Base-by-base conservation (phyloP, 371 early-diverging fungal species). In the Saksenaea oblongispora region DNA sequence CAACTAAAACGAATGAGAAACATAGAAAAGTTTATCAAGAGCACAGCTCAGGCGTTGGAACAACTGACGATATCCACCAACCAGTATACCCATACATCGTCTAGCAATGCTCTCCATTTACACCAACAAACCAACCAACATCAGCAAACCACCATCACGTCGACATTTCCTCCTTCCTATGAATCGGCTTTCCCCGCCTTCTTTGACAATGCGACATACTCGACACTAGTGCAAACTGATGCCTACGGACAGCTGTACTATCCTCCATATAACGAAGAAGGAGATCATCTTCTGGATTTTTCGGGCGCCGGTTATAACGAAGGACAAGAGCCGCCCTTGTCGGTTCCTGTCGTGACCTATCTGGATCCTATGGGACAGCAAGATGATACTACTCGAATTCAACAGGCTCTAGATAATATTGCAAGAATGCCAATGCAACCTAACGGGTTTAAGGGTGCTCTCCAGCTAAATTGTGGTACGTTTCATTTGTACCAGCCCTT, bases 231-330 rank as follows among this genome's bases (percentile, higher is more conserved):
- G 5, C 31, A 22, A 5, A 37, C 54, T 7, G 31, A 18, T 34
- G 18, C 62, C 51, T 41, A 67, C 61, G 56, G 67, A 62, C 36
- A 59, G 5, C 64, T 83, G 9, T 72, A 70, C 0, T 80, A 80
- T 27, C 62, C 71, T 1, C 72, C 80, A 11, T 83, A 80, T 58
- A 80, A 79, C 42, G 67, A 64, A 22, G 58, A 72, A 11, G 78
- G 79, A 9, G 84, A 83, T 53, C 74, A 73, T 26, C 62, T 83
- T 5, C 62, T 79, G 55, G 80, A 83, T 53, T 83, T 83, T 58
- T 80, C 79, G 15, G 72, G 72, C 62, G 84, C 72, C 5, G 80
- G 80, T 0, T 83, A 77, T 71, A 74, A 76, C 56, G 78, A 79
- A 59, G 84, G 84, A 3, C 68, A 73, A 62, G 72, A 72, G 2